Base-by-base conservation (phyloP, 1,284 basidiomycete genomes). In the Ustilago hordei region DNA sequence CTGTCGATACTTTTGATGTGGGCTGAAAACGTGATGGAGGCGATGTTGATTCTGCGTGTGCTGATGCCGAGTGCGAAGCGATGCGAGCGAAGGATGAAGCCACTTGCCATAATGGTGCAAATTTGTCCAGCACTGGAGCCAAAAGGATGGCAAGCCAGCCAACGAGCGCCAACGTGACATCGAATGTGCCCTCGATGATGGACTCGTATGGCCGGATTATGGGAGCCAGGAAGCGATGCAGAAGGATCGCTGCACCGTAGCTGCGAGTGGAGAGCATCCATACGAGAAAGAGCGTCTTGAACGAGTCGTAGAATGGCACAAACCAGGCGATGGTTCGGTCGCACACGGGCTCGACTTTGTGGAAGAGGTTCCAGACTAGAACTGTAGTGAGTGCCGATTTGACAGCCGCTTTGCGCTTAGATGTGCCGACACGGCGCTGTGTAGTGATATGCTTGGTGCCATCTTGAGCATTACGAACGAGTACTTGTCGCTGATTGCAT, bases 201-300 rank as follows among this genome's bases (percentile, higher is more conserved):
- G 58, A 19, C 56, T 78, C 76, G 48, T 78, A 78, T 12, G 76
- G 76, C 8, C 55, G 38, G 3, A 75, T 34, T 5, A 69, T 38
- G 15, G 76, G 76, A 28, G 55, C 48, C n/a, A 78, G 38, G 60
- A 78, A 54, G 43, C 76, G 68, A 28, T 56, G 64, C 38, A 78
- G 50, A n/a, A 78, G 59, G n/a, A 78, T 74, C 8, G 61, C 50
- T 15, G 76, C 67, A 4, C 76, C 76, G 32, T 65, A 67, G 62
- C 71, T 78, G 13, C 76, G 54, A 2, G 76, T 78, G 60, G 69
- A 68, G 13, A 78, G 71, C 64, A 78, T 62, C 76, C 76, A 78
- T 6, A 78, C 28, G 38, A 78, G 65, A n/a, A 75, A 71, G 19
- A 78, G 76, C 0, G 76, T 78, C 52, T 78, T 78, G 60, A 74